Percentiles rank a stretch among this genome's conserved stretches.
phyloP scores from a whole-genome alignment of 192 early-diverging fungal genomes.

The Geranomyces michiganensis region DNA sequence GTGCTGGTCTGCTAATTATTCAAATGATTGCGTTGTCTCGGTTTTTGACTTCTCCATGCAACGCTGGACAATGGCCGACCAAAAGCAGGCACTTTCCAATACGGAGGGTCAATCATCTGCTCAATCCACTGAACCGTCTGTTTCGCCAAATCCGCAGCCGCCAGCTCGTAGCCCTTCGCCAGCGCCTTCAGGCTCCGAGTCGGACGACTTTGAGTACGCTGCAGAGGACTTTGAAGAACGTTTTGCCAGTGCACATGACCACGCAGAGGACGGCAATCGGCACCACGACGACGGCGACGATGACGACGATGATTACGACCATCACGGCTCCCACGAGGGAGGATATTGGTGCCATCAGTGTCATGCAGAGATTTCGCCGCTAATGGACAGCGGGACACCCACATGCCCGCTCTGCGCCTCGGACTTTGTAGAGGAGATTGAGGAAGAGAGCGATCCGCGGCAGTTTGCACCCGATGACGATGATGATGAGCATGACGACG shows the following conservation, averaged over 20 bases:
- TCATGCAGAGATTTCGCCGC: conserved; percentile 56
- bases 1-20: too few species aligned
- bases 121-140: too few species aligned
- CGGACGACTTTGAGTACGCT: not conserved
- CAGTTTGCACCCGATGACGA: conserved; percentile 22
- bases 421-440: conserved; percentile 80
- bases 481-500: conserved; percentile 18
- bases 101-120: too few species aligned
- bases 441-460: conserved; percentile 27
- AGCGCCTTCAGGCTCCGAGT: too few species aligned
- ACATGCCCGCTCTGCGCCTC: conserved; percentile 74
- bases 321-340: not conserved
- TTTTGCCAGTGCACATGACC: not conserved
- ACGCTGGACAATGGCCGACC: too few species aligned
- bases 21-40: too few species aligned
- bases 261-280: not conserved
- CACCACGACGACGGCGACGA: not conserved
- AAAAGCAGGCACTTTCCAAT: too few species aligned
- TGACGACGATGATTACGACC: not conserved
- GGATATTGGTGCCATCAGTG: conserved; percentile 53
- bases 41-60: too few species aligned
- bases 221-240: conserved; percentile 2
- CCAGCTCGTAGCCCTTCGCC: too few species aligned
- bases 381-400: conserved; percentile 75
- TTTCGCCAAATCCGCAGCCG: too few species aligned